Evolutionary conservation across 768 basidiomycete genomes (phyloP).

Genomic region (Hygrocybe punicea): DNA sequence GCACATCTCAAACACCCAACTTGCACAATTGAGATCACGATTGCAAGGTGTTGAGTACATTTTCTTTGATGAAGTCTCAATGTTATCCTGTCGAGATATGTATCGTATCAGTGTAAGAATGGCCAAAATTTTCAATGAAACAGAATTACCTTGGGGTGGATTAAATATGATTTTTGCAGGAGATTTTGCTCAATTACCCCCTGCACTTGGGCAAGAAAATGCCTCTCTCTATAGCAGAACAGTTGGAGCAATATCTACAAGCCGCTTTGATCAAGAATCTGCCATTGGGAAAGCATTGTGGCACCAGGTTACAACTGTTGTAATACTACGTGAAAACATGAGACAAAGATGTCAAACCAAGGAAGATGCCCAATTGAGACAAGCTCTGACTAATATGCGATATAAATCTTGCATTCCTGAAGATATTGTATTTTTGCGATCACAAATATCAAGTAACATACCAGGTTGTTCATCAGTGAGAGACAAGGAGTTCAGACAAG

Average conservation of each 20-base stretch:
- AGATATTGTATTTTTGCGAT: constrained; percentile 36
- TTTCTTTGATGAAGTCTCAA: constrained; percentile 35
- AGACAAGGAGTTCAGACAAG: constrained; percentile 26
- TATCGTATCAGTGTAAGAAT: constrained; percentile 29
- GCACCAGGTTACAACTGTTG: constrained; percentile 32
- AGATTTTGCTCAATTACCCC: constrained; percentile 37
- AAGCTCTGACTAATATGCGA: constrained; percentile 17
- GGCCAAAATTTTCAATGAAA: constrained; percentile 14
- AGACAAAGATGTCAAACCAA: constrained; percentile 15
- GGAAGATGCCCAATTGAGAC: constrained; percentile 17
- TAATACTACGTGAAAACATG: constrained; percentile 36
- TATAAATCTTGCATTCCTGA: constrained; percentile 38
- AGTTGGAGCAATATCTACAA: constrained; percentile 3
- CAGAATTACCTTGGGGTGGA: constrained; percentile 31
- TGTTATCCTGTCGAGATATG: constrained; percentile 35
- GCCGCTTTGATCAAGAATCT: constrained; percentile 11
- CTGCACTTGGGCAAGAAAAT: constrained; percentile 4
- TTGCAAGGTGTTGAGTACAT: constrained; percentile 20
- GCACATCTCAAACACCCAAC: neutral
- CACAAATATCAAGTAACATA: constrained; percentile 17
- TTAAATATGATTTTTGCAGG: constrained; percentile 38
- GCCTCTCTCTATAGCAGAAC: constrained; percentile 15
- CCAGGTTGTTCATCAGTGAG: constrained; percentile 10
- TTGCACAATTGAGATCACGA: constrained; percentile 9
- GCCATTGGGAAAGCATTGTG: constrained; percentile 27